phyloP scores from a whole-genome alignment of 768 basidiomycete species.

The Lentinula sp. region DNA sequence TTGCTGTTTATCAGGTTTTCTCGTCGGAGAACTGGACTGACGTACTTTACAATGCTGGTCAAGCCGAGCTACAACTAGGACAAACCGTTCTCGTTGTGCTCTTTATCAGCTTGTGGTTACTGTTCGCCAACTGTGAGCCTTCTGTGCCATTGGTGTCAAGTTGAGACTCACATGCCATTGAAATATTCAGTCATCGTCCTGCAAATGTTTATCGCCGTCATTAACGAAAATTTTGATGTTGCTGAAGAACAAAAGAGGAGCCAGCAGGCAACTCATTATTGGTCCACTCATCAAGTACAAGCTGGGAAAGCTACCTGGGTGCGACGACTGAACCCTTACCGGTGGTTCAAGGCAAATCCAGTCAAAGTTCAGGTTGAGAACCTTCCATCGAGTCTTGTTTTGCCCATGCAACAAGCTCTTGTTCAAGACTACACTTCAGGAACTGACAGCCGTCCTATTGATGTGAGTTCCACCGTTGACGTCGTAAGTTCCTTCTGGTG shows the following conservation, averaged over 20 bases:
- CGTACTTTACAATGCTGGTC: constrained; percentile 56
- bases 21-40: constrained; percentile 95
- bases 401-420: constrained; percentile 75
- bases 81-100: constrained; percentile 68
- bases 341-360: constrained; percentile 72
- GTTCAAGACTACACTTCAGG: constrained; percentile 49
- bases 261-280: constrained; percentile 71
- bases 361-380: constrained; percentile 66
- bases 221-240: constrained; percentile 92
- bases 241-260: constrained; percentile 87
- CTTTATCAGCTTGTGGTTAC: constrained; percentile 78
- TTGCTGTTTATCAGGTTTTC: constrained; percentile 85
- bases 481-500: background rate
- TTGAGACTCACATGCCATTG: constrained; percentile 1
- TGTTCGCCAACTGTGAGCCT: constrained; percentile 85
- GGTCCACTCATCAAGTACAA: constrained; percentile 47
- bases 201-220: constrained; percentile 96
- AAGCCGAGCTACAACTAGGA: constrained; percentile 54
- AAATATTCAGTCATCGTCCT: constrained; percentile 67
- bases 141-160: constrained; percentile 1
- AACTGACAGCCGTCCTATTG: constrained; percentile 17
- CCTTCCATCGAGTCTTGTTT: constrained; percentile 64
- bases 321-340: constrained; percentile 77
- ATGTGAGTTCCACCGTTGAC: constrained; percentile 20
- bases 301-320: constrained; percentile 58